Base-by-base conservation (phyloP, 2,329 filamentous ascomycete genomes). In the Alternaria alternata region DNA sequence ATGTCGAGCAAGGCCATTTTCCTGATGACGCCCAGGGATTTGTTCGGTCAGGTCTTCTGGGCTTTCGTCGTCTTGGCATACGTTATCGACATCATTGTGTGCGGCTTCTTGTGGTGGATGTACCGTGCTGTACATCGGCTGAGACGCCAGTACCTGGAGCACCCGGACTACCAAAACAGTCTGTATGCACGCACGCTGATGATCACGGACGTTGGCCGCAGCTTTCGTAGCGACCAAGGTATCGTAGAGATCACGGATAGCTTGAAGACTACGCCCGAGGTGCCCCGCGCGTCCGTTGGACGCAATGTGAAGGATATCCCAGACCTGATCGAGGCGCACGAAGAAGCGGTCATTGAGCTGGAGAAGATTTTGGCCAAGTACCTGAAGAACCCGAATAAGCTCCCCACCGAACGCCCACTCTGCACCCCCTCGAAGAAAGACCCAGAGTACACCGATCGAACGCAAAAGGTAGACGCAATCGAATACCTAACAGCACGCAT, bases 271-370 rank as follows among this genome's bases (percentile, higher is more conserved):
- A 91, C 89, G 24, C 90, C 91, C 11, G 91, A 91, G 11, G 88
- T 93, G 56, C 92, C 93, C 3, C 86, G 91, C 63, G 92, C 91
- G 20, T 90, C 92, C 11, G 90, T 98, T 70, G 94, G 93, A 24
- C 88, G 95, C 64, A 97, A 98, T 70, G 93, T 97, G 63, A 96
- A 94, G 77, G 89, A 94, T 39, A 84, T 99, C 12, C 95, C 95
- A 11, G 85, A 90, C 18, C 82, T 98, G 59, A 95, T 99, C 63
- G 88, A 90, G 60, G 86, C 96, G 74, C 94, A 99, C 73, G 89
- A 93, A 56, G 84, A 90, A 65, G 85, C 89, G 0, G 95, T 99
- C 34, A 88, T 92, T 48, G 85, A 92, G 67, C 85, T 99, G 39
- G 95, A 99, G 76, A 86, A 87, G 46, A 86, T 96, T 4, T 81